These are phyloP conservation scores for Odontarrhena argentea DNA, from an alignment of 345 rosid genomes.

Conservation along the genomic window DNA sequence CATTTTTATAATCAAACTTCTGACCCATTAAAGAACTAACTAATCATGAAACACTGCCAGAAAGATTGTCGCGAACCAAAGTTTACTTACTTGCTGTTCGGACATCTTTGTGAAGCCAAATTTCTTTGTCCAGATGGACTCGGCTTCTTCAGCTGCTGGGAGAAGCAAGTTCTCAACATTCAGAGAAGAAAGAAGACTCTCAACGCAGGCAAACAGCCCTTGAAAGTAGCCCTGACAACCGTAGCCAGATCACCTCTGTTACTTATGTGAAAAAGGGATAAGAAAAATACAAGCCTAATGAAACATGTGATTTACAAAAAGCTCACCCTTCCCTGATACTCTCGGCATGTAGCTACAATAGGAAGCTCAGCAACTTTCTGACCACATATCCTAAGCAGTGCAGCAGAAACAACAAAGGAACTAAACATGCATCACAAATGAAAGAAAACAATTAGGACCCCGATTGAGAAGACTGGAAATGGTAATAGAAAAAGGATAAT, in stretches of 20 bases:
- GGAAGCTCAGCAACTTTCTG: constrained; percentile 92
- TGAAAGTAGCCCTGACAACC: constrained; percentile 75
- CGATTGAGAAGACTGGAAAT: background rate
- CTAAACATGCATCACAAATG: constrained; percentile 39
- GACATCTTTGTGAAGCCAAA: constrained; percentile 75
- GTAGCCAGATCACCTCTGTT: constrained; percentile 17
- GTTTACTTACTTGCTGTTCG: constrained; percentile 58
- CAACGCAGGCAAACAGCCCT: constrained; percentile 73
- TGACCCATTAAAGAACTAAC: background rate
- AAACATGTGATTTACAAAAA: constrained; percentile 6
- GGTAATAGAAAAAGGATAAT: background rate
- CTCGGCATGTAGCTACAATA: constrained; percentile 79
- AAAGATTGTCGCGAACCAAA: background rate
- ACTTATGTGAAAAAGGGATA: background rate
- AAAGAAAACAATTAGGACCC: constrained; percentile 5
- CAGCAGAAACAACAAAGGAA: constrained; percentile 78
- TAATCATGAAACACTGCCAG: background rate
- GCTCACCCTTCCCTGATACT: constrained; percentile 83
- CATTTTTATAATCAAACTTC: constrained; percentile 5
- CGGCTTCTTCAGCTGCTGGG: constrained; percentile 91
- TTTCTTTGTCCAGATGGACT: constrained; percentile 81
- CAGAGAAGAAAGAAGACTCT: constrained; percentile 63
- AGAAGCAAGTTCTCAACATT: constrained; percentile 77
- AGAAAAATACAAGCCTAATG: background rate
- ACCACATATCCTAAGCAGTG: constrained; percentile 81